Percentiles rank a stretch among this genome's conserved stretches.
Conservation (phyloP, 257 asterid genomes). For the Buddleja alternifolia region DNA sequence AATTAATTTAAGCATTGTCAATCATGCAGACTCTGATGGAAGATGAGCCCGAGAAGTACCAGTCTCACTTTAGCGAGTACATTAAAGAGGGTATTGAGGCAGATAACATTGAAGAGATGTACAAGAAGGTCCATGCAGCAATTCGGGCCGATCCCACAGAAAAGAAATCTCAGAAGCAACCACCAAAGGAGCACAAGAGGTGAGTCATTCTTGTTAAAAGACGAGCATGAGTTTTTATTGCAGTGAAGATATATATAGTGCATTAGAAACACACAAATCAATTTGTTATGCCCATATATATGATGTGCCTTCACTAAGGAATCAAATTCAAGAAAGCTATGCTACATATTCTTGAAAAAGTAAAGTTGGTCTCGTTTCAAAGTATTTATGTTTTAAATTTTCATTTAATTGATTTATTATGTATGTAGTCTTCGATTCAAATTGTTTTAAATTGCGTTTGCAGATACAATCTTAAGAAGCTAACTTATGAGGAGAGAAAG, state of each 20-base stretch:
- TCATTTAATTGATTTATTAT: too few species aligned
- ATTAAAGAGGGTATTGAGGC: conserved; percentile 54
- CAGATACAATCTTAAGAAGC: conserved; percentile 75
- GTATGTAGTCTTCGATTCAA: not conserved
- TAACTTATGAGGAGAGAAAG: conserved; percentile 75
- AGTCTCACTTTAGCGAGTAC: conserved; percentile 66
- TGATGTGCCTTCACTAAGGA: too few species aligned
- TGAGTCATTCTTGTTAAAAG: conserved; percentile 7
- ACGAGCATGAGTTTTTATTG: not conserved
- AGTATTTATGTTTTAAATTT: too few species aligned
- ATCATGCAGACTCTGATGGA: conserved; percentile 51
- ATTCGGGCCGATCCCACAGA: conserved; percentile 64
- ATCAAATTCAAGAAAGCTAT: not conserved
- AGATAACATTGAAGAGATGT: conserved; percentile 58
- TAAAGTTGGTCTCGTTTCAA: too few species aligned
- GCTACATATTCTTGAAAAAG: not conserved
- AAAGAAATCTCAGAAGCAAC: conserved; percentile 60
- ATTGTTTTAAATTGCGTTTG: conserved; percentile 8
- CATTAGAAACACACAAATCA: not conserved
- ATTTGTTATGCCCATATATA: not conserved
- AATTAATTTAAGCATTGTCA: not conserved
- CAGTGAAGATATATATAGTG: not conserved
- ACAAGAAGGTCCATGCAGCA: conserved; percentile 79
- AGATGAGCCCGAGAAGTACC: conserved; percentile 79
- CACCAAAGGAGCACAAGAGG: conserved; percentile 78